Percentiles rank a stretch among this genome's conserved stretches.
Conservation (phyloP, 441 rosid genomes). For the Viola pubescens region DNA sequence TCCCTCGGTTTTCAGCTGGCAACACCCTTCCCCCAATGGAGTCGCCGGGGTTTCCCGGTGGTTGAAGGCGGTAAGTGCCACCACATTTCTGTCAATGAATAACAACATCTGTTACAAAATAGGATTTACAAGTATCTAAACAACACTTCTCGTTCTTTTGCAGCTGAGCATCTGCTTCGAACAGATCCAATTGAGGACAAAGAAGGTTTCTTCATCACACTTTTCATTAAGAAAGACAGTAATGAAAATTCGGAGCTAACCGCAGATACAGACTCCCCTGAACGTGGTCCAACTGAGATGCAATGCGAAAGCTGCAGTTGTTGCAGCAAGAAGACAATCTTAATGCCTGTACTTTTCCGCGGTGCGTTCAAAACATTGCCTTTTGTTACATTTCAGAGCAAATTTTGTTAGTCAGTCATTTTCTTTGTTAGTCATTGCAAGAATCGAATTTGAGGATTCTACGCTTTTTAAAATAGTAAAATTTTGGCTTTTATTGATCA, state of each 20-base stretch:
- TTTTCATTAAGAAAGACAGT: slow-evolving; percentile 32
- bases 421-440: too few species aligned
- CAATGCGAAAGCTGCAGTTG: too few species aligned
- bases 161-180: slow-evolving; percentile 62
- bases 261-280: background rate
- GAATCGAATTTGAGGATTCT: too few species aligned
- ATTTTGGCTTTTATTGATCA: too few species aligned
- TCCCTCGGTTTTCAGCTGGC: slow-evolving; percentile 54
- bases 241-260: background rate
- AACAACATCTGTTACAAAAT: background rate
- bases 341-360: too few species aligned
- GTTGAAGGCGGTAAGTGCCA: slow-evolving; percentile 62
- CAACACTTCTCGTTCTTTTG: slow-evolving; percentile 6
- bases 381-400: too few species aligned
- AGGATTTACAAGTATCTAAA: background rate
- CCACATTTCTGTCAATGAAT: background rate
- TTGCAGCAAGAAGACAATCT: too few species aligned
- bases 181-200: slow-evolving; percentile 65
- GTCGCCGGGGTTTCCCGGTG: slow-evolving; percentile 65
- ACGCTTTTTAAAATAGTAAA: too few species aligned
- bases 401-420: too few species aligned
- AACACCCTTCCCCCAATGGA: slow-evolving; percentile 73
- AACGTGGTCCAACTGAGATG: background rate
- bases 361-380: too few species aligned
- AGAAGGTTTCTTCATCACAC: slow-evolving; percentile 86